Conservation (phyloP, 139 green algal genomes). For the Mychonastes homosphaera region DNA sequence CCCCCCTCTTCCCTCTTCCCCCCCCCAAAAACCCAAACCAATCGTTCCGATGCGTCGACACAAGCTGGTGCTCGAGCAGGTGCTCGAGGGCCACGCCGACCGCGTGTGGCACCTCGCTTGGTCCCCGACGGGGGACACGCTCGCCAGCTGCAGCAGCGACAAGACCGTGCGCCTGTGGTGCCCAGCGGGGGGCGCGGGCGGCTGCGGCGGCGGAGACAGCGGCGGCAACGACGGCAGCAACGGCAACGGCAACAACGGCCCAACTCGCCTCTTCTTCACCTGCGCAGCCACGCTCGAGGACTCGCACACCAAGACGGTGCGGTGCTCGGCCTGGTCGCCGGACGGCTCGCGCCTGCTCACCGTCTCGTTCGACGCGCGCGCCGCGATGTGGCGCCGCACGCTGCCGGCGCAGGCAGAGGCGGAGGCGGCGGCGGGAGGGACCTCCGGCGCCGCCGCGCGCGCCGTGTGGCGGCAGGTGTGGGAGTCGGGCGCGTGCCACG, state of each 20-base stretch:
- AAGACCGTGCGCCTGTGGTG: slow-evolving; percentile 83
- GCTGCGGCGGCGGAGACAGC: neutral
- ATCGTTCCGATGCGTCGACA: too few species aligned
- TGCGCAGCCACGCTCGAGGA: slow-evolving; percentile 73
- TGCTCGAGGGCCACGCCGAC: slow-evolving; percentile 62
- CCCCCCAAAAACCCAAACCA: too few species aligned
- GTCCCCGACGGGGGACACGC: slow-evolving; percentile 61
- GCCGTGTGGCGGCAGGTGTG: neutral
- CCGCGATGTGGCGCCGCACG: slow-evolving; percentile 77
- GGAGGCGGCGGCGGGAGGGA: too few species aligned
- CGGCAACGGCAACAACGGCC: slow-evolving; percentile 2
- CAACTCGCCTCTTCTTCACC: slow-evolving; percentile 28
- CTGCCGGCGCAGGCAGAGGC: too few species aligned
- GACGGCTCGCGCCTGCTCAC: slow-evolving; percentile 60
- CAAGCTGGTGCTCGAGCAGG: slow-evolving; percentile 23
- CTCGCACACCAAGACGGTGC: slow-evolving; percentile 64
- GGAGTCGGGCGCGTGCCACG: too few species aligned
- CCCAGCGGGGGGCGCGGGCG: neutral
- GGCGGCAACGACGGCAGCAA: neutral
- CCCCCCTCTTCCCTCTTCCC: too few species aligned
- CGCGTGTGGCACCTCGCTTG: slow-evolving; percentile 75
- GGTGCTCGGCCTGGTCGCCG: slow-evolving; percentile 72
- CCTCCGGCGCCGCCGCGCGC: neutral
- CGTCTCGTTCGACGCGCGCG: slow-evolving; percentile 82
- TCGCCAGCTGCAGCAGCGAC: slow-evolving; percentile 85